Evolutionary conservation across 306 rosid species (phyloP), one percentile per base, ranked within the genome.

Genomic region (Trichosanthes truncata): DNA sequence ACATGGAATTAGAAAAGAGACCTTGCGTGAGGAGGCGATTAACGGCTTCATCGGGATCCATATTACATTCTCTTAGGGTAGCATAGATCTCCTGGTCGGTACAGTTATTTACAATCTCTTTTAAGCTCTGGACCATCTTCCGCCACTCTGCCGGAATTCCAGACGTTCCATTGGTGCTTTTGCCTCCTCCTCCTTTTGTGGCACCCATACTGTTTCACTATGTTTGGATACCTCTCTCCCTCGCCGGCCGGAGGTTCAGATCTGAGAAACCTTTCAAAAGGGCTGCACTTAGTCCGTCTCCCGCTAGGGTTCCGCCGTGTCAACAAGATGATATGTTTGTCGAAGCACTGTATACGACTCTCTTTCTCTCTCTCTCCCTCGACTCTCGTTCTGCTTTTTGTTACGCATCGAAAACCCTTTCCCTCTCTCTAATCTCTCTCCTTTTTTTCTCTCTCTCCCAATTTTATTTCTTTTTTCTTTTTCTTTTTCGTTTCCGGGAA

Each of bases 11-110:
- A 74, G 12, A 56, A 31, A 17, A 31, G 17, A 51, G 59, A 95
- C 98, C 99, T 93, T 96, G 99, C 1, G 97, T 82, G n/a, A 96
- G 96, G 76, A 96, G 98, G 76, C 98, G 99, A 89, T 90, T 91
- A 81, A 96, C 96, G 55, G 99, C 93, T 89, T 96, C 99, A 80
- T 96, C 88, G 60, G 98, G 99, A 97, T 96, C 99, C 99, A 96
- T 96, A 89, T 96, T 93, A 85, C 98, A 96, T 66, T 96, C 99
- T 80, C 87, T 91, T 83, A 96, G 98, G 62, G 86, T 84, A 59
- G 92, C 92, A 66, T 96, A 96, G 98, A 96, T 96, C 99, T 96
- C 99, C 82, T 81, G 86, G 43, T 96, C 99, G 11, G 96, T 91
- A 69, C 90, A 87, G 89, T 93, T 93, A 73, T 78, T 69, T 1